Percentiles rank a stretch among this genome's conserved stretches.
Conservation (phyloP, 495 filamentous ascomycete genomes). For the Umbilicaria muhlenbergii region DNA sequence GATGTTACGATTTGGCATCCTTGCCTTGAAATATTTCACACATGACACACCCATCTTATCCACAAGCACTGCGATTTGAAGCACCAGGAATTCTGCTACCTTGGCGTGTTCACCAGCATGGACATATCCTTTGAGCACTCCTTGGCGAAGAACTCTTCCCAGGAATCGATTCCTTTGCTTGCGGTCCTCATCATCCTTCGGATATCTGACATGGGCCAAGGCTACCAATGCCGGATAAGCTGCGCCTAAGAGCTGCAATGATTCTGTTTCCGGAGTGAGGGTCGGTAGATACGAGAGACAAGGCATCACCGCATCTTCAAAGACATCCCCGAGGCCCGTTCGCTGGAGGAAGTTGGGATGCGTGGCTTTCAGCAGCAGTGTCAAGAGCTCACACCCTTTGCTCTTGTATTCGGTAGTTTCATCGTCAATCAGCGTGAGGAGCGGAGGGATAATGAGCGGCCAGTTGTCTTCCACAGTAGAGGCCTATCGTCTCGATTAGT, state of each 20-base stretch:
- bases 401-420: constrained; percentile 35
- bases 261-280: constrained; percentile 59
- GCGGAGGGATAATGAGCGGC: constrained; percentile 68
- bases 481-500: background rate
- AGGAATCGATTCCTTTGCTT: constrained; percentile 20
- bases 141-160: constrained; percentile 38
- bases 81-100: constrained; percentile 42
- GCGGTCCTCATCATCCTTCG: constrained; percentile 1
- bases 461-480: constrained; percentile 37
- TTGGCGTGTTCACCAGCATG: constrained; percentile 33
- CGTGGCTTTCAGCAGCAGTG: constrained; percentile 34
- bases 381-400: constrained; percentile 44
- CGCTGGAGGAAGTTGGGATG: constrained; percentile 41
- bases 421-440: constrained; percentile 71
- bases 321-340: constrained; percentile 64
- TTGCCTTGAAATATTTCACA: constrained; percentile 58
- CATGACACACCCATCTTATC: constrained; percentile 47
- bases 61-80: constrained; percentile 35
- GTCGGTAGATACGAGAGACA: constrained; percentile 59
- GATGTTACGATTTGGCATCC: background rate
- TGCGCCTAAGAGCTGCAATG: constrained; percentile 43
- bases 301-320: constrained; percentile 64
- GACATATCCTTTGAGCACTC: constrained; percentile 35
- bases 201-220: constrained; percentile 33
- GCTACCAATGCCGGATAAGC: constrained; percentile 52